Evolutionary conservation across 176 grass and related monocot genomes (phyloP), one percentile per base, ranked within the genome.

Genomic region (Saccharum officinarum): DNA sequence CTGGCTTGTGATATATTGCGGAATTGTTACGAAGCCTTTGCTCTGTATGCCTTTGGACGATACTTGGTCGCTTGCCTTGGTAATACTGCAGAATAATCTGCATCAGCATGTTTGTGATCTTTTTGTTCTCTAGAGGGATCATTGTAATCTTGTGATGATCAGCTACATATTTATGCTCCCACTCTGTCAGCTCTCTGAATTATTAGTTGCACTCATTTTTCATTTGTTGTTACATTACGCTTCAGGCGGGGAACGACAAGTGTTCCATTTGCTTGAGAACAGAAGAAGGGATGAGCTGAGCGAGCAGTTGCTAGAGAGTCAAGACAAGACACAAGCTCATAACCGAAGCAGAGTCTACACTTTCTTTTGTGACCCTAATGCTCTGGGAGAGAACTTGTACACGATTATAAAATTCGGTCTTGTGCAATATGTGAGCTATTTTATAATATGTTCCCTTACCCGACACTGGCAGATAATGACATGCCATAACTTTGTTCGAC

Each of bases 11-110:
- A 98, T 85, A 98, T 98, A 76, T 88, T 95, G 60, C 57, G 93
- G 63, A 98, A 93, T 67, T 98, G 96, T 47, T 98, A 95, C 8
- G 96, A 98, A 84, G 96, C 96, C 79, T 98, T 95, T 90, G 93
- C 96, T 23, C 41, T 95, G 33, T 98, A 98, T 87, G 73, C 93
- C 70, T 98, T 98, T 64, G 93, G 89, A 55, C 68, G 91, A 71
- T 95, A 95, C 92, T 78, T 98, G 85, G 89, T 95, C 15, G 93
- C 93, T 75, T 98, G 96, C 81, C 83, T 95, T 13, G 96, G 96
- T 95, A 88, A 92, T 71, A 42, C 12, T 79, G 67, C 3, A 80
- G 37, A n/a, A 11, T 40, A 3, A 39, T 55, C 30, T 52, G 15
- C n/a, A 84, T 71, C 69, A 8, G 22, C 4, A 50, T 30, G 23